Base-by-base conservation (phyloP, 2,329 filamentous ascomycete genomes). In the Aureobasidium vineae region DNA sequence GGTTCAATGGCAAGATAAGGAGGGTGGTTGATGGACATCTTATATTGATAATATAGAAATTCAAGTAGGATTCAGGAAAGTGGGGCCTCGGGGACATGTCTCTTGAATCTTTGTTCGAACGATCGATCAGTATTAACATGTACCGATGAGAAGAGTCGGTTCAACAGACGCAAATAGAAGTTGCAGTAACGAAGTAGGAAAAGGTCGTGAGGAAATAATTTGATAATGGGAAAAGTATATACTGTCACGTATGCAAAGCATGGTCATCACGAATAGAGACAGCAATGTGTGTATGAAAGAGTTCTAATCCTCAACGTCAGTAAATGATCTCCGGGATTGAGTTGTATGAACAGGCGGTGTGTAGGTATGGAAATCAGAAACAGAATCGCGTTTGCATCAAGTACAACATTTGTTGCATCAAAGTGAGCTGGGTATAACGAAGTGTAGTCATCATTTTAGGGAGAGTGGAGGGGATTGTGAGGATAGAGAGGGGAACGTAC, bases 371-470 rank as follows among this genome's bases (percentile, higher is more conserved):
- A 63, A 63, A 36, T 67, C 66, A 67, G 66, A 36, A 63, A 45
- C 36, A 83, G 66, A 63, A 80, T 85, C 89, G 92, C 83, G 80
- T 96, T 95, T 88, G 88, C 91, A 92, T 90, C 92, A 96, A 88
- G 81, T 87, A 87, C 90, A 87, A 77, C 45, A 36, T 82, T 85
- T 82, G 53, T 52, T 86, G 91, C 88, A 89, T 98, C 90, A 91
- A 91, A 97, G 93, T 97, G 94, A 97, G 93, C 93, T 97, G 93
- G 92, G 94, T 94, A 86, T 94, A 93, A 93, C 91, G 91, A 88
- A 86, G 82, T 79, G 83, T 86, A 84, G 80, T 97, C 92, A 97
- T 97, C 92, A 92, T 88, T 74, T 80, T 76, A 77, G 36, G 5
- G 2, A 43, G n/a, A 21, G 50, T 2, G 21, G 5, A 21, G 6